phyloP scores from a whole-genome alignment of 176 grass and related monocot genomes.

The Calamus simplicifolius region DNA sequence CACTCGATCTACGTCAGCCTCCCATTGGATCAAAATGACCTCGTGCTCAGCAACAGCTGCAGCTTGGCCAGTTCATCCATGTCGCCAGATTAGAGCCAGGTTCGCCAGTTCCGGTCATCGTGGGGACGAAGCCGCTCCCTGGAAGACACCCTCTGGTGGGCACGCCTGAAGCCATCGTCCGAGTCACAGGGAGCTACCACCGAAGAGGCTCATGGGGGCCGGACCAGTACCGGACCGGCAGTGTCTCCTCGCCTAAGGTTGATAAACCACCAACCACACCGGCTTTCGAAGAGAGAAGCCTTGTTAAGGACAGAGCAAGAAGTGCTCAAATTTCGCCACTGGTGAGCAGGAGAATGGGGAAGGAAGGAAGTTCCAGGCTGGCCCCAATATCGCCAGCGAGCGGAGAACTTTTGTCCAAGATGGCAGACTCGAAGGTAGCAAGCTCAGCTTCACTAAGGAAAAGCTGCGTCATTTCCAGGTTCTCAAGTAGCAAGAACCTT shows the following conservation, averaged over 20 bases:
- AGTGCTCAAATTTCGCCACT: slow-evolving; percentile 7
- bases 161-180: slow-evolving; percentile 48
- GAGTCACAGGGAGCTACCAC: background rate
- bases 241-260: slow-evolving; percentile 24
- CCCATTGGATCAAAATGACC: slow-evolving; percentile 59
- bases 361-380: background rate
- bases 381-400: background rate
- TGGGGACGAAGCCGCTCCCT: slow-evolving; percentile 42
- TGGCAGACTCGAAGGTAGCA: slow-evolving; percentile 4
- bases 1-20: slow-evolving; percentile 88
- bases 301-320: slow-evolving; percentile 36
- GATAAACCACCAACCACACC: slow-evolving; percentile 50
- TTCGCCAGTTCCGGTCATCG: slow-evolving; percentile 62
- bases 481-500: slow-evolving; percentile 47
- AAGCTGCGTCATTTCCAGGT: slow-evolving; percentile 42
- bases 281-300: slow-evolving; percentile 58
- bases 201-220: slow-evolving; percentile 53
- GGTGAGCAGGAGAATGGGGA: background rate
- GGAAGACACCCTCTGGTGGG: slow-evolving; percentile 64
- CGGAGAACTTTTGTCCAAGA: slow-evolving; percentile 2
- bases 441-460: slow-evolving; percentile 37
- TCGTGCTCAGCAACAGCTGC: slow-evolving; percentile 85
- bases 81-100: slow-evolving; percentile 57
- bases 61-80: slow-evolving; percentile 75
- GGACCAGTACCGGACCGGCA: slow-evolving; percentile 15